phyloP scores from a whole-genome alignment of 2,329 filamentous ascomycete species.

The Botrytis pseudocinerea region DNA sequence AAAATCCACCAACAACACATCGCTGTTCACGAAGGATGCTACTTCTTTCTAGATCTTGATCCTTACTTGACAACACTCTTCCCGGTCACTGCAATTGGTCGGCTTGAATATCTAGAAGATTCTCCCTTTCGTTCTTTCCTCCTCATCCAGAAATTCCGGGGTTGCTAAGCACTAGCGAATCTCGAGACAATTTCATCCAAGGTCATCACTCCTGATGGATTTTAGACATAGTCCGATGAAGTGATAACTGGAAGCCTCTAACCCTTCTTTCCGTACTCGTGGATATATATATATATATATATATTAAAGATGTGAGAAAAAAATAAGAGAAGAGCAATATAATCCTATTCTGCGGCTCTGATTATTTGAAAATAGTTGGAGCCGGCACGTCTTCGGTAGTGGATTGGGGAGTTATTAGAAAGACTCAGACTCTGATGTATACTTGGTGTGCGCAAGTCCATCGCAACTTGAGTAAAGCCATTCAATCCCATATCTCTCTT shows the following conservation, averaged over 20 bases:
- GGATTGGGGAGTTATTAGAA: neutral
- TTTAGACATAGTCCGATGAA: neutral
- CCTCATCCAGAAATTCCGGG: neutral
- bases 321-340: neutral
- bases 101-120: neutral
- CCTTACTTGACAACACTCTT: neutral
- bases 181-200: neutral
- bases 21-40: neutral
- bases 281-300: neutral
- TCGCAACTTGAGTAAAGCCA: constrained; percentile 6
- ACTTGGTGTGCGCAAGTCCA: neutral
- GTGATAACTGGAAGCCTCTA: neutral
- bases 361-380: neutral
- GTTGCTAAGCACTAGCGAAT: constrained; percentile 1
- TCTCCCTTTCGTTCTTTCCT: neutral
- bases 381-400: neutral
- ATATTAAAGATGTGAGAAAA: neutral
- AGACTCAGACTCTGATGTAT: constrained; percentile 4
- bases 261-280: neutral
- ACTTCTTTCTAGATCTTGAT: neutral
- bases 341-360: neutral
- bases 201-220: neutral
- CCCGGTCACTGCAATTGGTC: neutral
- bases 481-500: neutral
- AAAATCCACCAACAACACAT: neutral